phyloP scores from a whole-genome alignment of 2,329 filamentous ascomycete genomes.

The Alternaria solani region DNA sequence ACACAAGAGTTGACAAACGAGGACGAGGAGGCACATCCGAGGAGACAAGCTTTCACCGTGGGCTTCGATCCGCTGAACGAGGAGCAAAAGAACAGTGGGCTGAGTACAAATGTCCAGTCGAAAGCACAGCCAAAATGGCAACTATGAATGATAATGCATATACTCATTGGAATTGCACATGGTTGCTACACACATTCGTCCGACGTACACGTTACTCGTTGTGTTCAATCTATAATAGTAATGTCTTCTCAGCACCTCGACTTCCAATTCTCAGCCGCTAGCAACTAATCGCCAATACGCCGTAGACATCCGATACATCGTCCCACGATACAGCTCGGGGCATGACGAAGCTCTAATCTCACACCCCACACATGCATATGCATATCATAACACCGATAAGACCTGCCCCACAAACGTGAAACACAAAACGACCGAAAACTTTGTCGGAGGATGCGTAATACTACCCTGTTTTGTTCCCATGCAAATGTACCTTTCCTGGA shows the following conservation, averaged over 20 bases:
- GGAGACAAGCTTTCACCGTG: slow-evolving; percentile 33
- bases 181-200: neutral
- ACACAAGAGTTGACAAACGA: slow-evolving; percentile 30
- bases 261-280: neutral
- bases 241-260: neutral
- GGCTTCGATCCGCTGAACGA: slow-evolving; percentile 36
- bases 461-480: neutral
- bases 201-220: neutral
- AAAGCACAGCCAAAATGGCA: slow-evolving; percentile 36
- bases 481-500: neutral
- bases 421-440: neutral
- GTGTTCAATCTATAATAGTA: neutral
- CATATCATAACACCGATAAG: neutral
- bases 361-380: neutral
- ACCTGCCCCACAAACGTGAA: neutral
- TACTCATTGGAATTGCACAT: neutral
- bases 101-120: slow-evolving; percentile 35
- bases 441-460: neutral
- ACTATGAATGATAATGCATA: slow-evolving; percentile 19
- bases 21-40: slow-evolving; percentile 14
- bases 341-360: neutral
- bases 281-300: neutral
- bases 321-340: neutral
- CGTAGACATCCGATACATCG: neutral
- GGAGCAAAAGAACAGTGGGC: slow-evolving; percentile 15